Percentiles rank a stretch among this genome's conserved stretches.
Evolutionary conservation across 306 rosid species (phyloP).

Genomic region (Glycine soja): DNA sequence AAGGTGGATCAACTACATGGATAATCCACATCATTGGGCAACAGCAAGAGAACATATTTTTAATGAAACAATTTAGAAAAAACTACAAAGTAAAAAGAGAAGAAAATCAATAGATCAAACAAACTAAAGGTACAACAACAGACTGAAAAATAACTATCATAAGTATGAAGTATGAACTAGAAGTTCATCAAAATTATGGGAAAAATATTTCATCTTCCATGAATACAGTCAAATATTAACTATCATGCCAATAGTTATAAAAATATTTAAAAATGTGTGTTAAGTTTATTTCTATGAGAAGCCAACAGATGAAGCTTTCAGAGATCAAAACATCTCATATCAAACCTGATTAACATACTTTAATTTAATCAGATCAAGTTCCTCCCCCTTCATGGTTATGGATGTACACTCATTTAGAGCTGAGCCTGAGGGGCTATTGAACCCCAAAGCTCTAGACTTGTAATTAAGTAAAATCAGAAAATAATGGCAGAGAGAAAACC

Average conservation of each 20-base stretch:
- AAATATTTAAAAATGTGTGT: background rate
- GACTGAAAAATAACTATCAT: constrained; percentile 18
- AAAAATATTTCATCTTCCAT: background rate
- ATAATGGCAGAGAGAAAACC: background rate
- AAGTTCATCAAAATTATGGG: background rate
- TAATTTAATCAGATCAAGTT: background rate
- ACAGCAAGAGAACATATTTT: background rate
- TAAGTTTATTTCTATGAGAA: background rate
- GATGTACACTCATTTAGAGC: background rate
- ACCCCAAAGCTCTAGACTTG: background rate
- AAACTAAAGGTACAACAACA: constrained; percentile 8
- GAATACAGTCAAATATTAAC: constrained; percentile 1
- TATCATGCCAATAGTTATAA: background rate
- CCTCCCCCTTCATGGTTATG: background rate
- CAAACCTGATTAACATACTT: background rate
- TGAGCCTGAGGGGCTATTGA: background rate
- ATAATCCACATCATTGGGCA: constrained; percentile 29
- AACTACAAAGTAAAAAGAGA: constrained; percentile 38
- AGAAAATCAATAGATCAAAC: constrained; percentile 30
- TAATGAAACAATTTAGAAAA: constrained; percentile 2
- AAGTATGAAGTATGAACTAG: background rate
- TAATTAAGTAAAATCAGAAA: constrained; percentile 1
- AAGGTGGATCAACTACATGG: constrained; percentile 7
- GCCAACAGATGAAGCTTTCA: background rate
- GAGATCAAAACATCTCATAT: constrained; percentile 9